These are phyloP conservation scores for Aspergillus mulundensis DNA, from an alignment of 495 filamentous ascomycete species.

Conservation along the genomic window DNA sequence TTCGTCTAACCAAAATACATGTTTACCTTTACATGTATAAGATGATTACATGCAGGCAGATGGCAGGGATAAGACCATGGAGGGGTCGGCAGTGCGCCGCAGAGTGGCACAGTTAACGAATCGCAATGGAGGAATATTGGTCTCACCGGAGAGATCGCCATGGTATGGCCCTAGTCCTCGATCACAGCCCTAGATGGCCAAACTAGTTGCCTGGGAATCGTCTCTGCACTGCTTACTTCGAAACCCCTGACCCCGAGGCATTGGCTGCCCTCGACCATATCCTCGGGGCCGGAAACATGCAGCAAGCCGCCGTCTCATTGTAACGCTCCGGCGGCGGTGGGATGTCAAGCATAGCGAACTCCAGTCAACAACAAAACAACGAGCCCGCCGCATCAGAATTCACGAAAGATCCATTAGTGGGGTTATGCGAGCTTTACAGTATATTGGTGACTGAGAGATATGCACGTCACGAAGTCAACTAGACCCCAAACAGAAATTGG, in stretches of 20 bases:
- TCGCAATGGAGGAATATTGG: background rate
- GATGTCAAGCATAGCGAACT: background rate
- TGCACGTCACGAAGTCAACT: background rate
- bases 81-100: conserved; percentile 19
- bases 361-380: background rate
- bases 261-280: background rate
- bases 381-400: background rate
- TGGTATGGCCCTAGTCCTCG: background rate
- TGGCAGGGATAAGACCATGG: conserved; percentile 6
- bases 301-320: background rate
- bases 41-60: conserved; percentile 17
- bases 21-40: conserved; percentile 4
- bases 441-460: background rate
- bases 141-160: background rate
- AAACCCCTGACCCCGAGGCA: background rate
- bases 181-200: background rate
- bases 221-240: background rate
- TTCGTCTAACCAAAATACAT: conserved; percentile 10
- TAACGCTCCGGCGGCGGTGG: background rate
- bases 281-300: background rate
- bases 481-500: background rate
- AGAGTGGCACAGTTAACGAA: conserved; percentile 17
- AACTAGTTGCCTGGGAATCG: background rate
- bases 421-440: background rate
- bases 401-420: background rate